Evolutionary conservation across 139 green algal species (phyloP).

Genomic region (Tetradesmus lagerheimii): DNA sequence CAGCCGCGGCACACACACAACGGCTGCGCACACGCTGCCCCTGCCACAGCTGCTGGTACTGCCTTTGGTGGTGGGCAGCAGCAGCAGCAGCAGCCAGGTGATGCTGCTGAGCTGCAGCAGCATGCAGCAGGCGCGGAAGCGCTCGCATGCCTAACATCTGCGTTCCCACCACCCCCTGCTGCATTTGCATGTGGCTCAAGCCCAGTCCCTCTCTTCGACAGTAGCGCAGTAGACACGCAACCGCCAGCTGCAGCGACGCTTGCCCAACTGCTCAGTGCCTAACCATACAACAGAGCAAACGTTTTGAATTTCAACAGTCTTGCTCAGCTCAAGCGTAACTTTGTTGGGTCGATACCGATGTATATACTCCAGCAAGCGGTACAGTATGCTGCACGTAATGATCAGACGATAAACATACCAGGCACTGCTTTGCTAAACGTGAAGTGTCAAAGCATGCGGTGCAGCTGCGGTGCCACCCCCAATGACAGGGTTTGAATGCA

Average conservation of each 20-base stretch:
- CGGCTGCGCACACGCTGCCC: not conserved
- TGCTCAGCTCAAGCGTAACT: not conserved
- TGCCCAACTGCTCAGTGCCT: not conserved
- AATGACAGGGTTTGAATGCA: not conserved
- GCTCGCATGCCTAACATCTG: not conserved
- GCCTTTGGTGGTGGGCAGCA: not conserved
- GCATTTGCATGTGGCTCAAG: not conserved
- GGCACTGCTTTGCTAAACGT: no score
- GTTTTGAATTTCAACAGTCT: not conserved
- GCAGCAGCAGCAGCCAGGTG: not conserved
- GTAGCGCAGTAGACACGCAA: not conserved
- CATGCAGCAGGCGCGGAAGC: not conserved
- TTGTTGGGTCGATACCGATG: not conserved
- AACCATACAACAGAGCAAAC: not conserved
- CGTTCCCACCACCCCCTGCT: conserved; percentile 4
- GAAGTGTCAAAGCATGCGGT: not conserved
- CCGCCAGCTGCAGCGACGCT: not conserved
- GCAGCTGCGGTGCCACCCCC: not conserved
- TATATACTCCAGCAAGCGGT: not conserved
- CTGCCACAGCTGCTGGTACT: not conserved
- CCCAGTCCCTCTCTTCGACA: not conserved
- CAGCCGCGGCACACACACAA: not conserved
- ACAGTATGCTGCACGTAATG: not conserved
- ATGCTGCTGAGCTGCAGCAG: not conserved
- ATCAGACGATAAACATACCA: not conserved